Base-by-base conservation (phyloP, 208 protist genomes). In the Phytomonas sp. region DNA sequence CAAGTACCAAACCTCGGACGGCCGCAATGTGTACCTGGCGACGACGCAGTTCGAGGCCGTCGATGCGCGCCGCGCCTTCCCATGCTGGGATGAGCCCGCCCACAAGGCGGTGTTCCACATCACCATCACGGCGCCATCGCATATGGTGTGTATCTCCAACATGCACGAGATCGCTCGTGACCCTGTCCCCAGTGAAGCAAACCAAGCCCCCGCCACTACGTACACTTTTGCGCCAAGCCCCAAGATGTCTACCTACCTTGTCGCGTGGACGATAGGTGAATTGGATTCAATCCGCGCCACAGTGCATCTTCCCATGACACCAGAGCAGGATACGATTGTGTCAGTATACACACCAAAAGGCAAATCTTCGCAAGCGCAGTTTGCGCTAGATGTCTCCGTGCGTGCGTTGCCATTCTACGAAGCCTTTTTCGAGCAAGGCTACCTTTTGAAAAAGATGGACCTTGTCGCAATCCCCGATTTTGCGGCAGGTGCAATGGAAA, bases 401-500 rank as follows among this genome's bases (percentile, higher is more conserved):
- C 71, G 83, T 60, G 77, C 90, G 30, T 65, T 98, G 61, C 76
- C 81, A 31, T 75, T 91, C 26, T 94, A 92, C 82, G 90, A 93
- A 72, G 42, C 83, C 36, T 92, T 92, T 69, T 98, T 97, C 72
- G 78, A 83, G 30, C 71, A 77, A 30, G 78, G 77, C n/a, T 98
- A 98, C 78, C 80, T 91, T 31, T 79, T 99, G 32, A 80, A 93
- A 4, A 99, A 99, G 74, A 69, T 97, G 64, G 98, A 99, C 79
- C 69, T 99, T 56, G 73, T 99, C 49, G 96, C 97, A 14, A 84
- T 99, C 61, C 91, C 94, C 4, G 90, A 98, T 56, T 99, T 98
- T 72, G 82, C 79, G 32, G 79, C 83, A 14, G 98, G 98, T 26
- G 98, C 97, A 30, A 99, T 99, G 98, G 98, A 99, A 77, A 99